A percentile compares a stretch with the other conserved stretches of the same genome.
These are phyloP conservation scores for Teunomyces aglyptinius DNA, from an alignment of 805 yeast species.

Conservation along the genomic window DNA sequence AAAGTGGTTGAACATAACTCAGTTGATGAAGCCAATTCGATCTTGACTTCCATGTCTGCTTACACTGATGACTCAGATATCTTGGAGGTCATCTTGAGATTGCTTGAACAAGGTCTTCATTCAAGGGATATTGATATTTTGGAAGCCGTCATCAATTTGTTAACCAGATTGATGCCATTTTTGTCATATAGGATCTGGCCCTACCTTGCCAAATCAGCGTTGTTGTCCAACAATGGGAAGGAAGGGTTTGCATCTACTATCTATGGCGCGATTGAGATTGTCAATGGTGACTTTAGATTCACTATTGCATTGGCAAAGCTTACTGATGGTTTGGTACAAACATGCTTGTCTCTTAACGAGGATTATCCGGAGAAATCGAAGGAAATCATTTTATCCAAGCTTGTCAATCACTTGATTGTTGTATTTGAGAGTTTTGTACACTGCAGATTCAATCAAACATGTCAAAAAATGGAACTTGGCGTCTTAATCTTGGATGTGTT, in stretches of 20 bases:
- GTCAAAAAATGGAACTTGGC: slow-evolving; percentile 64
- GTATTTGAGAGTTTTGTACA: slow-evolving; percentile 71
- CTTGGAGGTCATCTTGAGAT: slow-evolving; percentile 56
- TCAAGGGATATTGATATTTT: slow-evolving; percentile 48
- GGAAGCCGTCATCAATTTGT: slow-evolving; percentile 46
- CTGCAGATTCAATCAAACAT: slow-evolving; percentile 61
- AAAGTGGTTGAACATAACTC: slow-evolving; percentile 43
- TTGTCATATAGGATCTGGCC: slow-evolving; percentile 77
- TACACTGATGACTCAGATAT: slow-evolving; percentile 59
- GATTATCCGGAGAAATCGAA: slow-evolving; percentile 36
- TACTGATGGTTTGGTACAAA: slow-evolving; percentile 50
- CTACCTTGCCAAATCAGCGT: slow-evolving; percentile 62
- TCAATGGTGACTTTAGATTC: slow-evolving; percentile 63
- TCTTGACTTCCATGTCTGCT: slow-evolving; percentile 42
- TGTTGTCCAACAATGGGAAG: slow-evolving; percentile 57
- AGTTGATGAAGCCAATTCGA: slow-evolving; percentile 20
- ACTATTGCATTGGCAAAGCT: slow-evolving; percentile 60
- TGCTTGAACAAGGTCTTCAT: slow-evolving; percentile 68
- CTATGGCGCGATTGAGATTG: slow-evolving; percentile 71
- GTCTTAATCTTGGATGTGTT: slow-evolving; percentile 53
- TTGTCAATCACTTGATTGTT: slow-evolving; percentile 56
- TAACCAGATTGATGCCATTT: slow-evolving; percentile 46
- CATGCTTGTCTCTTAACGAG: slow-evolving; percentile 43
- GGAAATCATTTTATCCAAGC: slow-evolving; percentile 52
- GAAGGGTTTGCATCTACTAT: slow-evolving; percentile 64